phyloP scores from a whole-genome alignment of 2,329 filamentous ascomycete species.

The Aurifilum marmelostoma region DNA sequence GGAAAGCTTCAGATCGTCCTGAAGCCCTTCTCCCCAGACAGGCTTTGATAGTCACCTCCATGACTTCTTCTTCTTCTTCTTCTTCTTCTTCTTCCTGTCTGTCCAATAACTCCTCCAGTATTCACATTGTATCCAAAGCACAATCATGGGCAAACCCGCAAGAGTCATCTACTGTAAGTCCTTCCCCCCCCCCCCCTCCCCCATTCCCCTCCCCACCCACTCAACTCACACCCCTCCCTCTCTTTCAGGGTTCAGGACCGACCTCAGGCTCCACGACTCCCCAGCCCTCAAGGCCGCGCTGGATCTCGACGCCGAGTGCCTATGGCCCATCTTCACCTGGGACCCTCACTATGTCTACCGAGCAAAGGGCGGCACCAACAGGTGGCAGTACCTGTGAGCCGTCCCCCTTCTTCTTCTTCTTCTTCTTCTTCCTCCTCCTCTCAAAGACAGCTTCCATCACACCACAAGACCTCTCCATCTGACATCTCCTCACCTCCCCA shows the following conservation, averaged over 20 bases:
- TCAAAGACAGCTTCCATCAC: too few species aligned
- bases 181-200: not conserved
- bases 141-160: conserved; percentile 19
- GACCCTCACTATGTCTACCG: conserved; percentile 80
- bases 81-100: too few species aligned
- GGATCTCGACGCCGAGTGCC: conserved; percentile 66
- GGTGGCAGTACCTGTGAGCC: conserved; percentile 71
- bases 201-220: not conserved
- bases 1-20: not conserved
- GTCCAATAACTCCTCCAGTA: too few species aligned
- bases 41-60: too few species aligned
- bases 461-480: too few species aligned
- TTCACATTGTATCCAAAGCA: too few species aligned
- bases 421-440: not conserved
- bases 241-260: conserved; percentile 71
- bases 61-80: too few species aligned
- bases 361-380: conserved; percentile 69
- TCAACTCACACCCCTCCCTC: not conserved
- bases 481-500: too few species aligned
- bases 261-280: conserved; percentile 76
- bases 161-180: conserved; percentile 24
- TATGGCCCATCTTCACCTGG: conserved; percentile 81
- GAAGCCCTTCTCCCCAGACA: not conserved
- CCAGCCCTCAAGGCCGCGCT: conserved; percentile 73
- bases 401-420: too few species aligned